Evolutionary conservation across 306 rosid genomes (phyloP), one percentile per base, ranked within the genome.

Genomic region (Datisca glomerata): DNA sequence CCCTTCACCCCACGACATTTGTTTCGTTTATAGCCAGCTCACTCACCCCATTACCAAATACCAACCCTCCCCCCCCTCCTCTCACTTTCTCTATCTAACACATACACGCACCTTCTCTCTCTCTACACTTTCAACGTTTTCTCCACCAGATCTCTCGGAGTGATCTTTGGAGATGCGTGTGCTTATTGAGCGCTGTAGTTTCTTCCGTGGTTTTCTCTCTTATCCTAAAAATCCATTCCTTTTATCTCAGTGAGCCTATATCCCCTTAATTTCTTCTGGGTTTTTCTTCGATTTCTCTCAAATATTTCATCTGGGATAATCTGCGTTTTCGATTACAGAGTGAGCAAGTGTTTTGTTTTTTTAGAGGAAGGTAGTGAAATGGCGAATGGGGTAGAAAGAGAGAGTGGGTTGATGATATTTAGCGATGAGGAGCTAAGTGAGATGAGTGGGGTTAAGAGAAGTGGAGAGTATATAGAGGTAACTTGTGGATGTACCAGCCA

Each of bases 401-500:
- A 57, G 20, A 64, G 37, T 59, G 93, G 69, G 80, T 45, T 59
- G 55, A 21, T 61, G 35, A 43, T 87, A 59, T 87, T 87, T 65
- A 75, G 80, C 52, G 96, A 82, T 7, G 96, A 82, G 39, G 96
- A 87, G 72, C 72, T 87, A 57, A 76, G 70, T 4, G 93, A 82
- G 64, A 72, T 87, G 72, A 79, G 94, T 60, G 94, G 89, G 40
- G 79, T 79, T 42, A 74, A 65, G 71, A 57, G 60, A 56, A 61
- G 75, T 44, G 76, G 46, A 50, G 93, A 79, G 57, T 74, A 57
- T 71, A 74, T 87, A 14, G 94, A 82, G 68, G 93, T 87, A 20
- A 87, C 69, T 74, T 87, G 96, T 37, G 96, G 96, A 24, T 87
- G 96, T 61, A 87, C 96, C 2, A 87, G 96, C 53, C 96, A 82